Percentiles rank a stretch among this genome's conserved stretches.
Conservation (phyloP, 192 early-diverging fungal species). For the Obelidium mucronatum region DNA sequence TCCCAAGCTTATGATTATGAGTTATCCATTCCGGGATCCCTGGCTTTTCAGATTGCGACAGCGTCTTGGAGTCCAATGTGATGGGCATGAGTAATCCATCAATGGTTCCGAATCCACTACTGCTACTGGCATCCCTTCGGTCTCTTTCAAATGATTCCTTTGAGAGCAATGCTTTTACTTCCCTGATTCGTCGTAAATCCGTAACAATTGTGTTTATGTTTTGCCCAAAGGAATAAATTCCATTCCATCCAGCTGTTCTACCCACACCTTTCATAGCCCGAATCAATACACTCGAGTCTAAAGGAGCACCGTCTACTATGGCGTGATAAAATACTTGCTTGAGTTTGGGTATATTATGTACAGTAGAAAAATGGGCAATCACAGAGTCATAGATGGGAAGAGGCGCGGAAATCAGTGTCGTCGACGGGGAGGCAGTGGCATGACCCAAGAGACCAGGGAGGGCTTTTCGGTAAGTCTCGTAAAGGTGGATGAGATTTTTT, state of each 20-base stretch:
- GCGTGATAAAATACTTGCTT: constrained; percentile 9
- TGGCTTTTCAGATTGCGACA: neutral
- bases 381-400: constrained; percentile 30
- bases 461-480: neutral
- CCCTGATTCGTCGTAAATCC: neutral
- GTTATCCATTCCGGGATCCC: too few relatives aligned
- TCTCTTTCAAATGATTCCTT: neutral
- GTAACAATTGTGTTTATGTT: neutral
- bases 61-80: neutral
- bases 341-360: constrained; percentile 7
- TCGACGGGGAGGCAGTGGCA: neutral
- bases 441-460: neutral
- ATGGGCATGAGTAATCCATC: constrained; percentile 13
- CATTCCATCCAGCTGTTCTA: constrained; percentile 1
- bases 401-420: too few relatives aligned
- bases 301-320: constrained; percentile 7
- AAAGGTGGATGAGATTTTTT: neutral
- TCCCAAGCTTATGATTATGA: too few relatives aligned
- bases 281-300: constrained; percentile 4
- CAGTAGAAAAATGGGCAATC: constrained; percentile 7
- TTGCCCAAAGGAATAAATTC: neutral
- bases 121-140: too few relatives aligned
- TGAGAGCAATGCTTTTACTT: too few relatives aligned
- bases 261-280: constrained; percentile 27
- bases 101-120: neutral